Base-by-base conservation (phyloP, 352 stramenopile species). In the Globisporangium okanoganense region DNA sequence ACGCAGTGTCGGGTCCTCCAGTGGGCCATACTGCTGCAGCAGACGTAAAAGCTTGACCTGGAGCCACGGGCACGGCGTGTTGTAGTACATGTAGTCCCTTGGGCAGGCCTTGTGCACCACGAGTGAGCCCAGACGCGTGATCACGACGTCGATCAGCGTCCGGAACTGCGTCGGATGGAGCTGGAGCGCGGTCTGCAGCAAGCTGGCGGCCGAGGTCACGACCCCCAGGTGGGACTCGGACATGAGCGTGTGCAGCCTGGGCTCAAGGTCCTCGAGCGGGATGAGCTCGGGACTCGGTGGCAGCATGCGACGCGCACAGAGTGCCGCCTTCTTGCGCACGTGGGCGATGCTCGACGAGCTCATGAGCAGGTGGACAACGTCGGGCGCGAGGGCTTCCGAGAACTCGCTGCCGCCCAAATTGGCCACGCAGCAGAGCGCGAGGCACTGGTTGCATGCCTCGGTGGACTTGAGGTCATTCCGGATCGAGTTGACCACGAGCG, bases 81-180 rank as follows among this genome's bases (percentile, higher is more conserved):
- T 87, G 83, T 99, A 99, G 75, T 99, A 99, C 62, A 99, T 86
- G 78, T 99, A 99, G 67, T 98, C 95, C 0, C 87, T 67, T 20
- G 90, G 90, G 66, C 92, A 98, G 27, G 81, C 81, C 71, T 96
- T 97, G 71, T 98, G 94, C 65, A 98, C 79, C 9, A 99, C 95
- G 5, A 99, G 79, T 48, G 86, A 81, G 36, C 85, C 87, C 7
- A 99, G 79, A 27, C 98, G 82, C 53, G 94, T 78, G 44, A 99
- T 90, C 38, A 94, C 92, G 33, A 97, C 87, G 20, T 97, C 95
- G 48, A 99, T 94, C 1, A 98, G 75, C 38, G 78, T 85, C 27
- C 97, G 86, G 69, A 98, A 98, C 18, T 89, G 75, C 16, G 75
- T 83, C 56, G 90, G 78, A 49, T 96, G 84, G 44, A 98, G 91